phyloP scores from a whole-genome alignment of 2,329 filamentous ascomycete species.

The Gaeumannomyces sp. region DNA sequence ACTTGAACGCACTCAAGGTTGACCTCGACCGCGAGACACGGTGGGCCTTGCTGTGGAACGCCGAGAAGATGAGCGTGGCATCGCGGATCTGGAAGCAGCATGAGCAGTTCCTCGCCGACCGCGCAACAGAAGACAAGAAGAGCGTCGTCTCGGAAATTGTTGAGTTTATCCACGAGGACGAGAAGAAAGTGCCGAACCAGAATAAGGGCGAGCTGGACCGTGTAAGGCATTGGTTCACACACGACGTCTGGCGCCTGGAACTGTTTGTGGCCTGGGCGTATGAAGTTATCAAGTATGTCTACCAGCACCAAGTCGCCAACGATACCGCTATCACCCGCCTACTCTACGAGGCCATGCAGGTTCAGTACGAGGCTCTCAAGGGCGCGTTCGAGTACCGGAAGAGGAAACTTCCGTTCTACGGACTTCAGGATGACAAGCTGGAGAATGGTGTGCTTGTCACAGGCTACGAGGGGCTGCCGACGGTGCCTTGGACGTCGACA shows the following conservation, averaged over 20 bases:
- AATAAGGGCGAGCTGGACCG: constrained; percentile 67
- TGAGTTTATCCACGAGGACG: constrained; percentile 67
- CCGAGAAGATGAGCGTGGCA: constrained; percentile 83
- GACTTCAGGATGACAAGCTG: constrained; percentile 61
- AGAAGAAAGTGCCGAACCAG: constrained; percentile 61
- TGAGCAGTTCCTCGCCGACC: constrained; percentile 58
- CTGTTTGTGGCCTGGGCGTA: constrained; percentile 74
- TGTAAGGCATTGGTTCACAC: constrained; percentile 81
- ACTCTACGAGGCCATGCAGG: constrained; percentile 60
- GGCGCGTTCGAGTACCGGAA: constrained; percentile 65
- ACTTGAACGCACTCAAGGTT: constrained; percentile 61
- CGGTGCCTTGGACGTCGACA: constrained; percentile 79
- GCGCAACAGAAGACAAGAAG: constrained; percentile 52
- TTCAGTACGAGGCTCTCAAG: constrained; percentile 64
- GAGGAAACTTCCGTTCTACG: constrained; percentile 64
- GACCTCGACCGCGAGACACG: constrained; percentile 60
- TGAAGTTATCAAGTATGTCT: constrained; percentile 67
- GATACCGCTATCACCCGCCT: constrained; percentile 47
- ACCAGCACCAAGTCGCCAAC: constrained; percentile 54
- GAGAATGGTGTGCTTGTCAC: constrained; percentile 56
- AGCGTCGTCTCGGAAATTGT: constrained; percentile 70
- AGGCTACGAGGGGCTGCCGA: constrained; percentile 61
- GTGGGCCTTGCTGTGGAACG: constrained; percentile 81
- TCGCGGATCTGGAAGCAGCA: constrained; percentile 74
- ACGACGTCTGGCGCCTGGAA: constrained; percentile 66